Percentiles rank a stretch among this genome's conserved stretches.
phyloP scores from a whole-genome alignment of 176 grass and related monocot genomes.

The Tuctoria greenei region DNA sequence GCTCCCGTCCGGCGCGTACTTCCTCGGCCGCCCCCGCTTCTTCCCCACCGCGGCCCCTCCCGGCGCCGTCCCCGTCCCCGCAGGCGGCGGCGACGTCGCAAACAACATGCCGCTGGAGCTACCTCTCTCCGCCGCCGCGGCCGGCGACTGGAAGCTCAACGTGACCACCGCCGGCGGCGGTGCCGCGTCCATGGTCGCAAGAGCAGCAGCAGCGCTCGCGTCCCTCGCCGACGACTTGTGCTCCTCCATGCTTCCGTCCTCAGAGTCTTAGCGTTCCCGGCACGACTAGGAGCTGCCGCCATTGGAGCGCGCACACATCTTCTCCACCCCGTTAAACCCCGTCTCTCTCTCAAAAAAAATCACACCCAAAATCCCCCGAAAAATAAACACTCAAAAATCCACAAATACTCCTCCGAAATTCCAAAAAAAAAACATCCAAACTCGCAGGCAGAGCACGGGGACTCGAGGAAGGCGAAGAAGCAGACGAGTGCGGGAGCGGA shows the following conservation, averaged over 20 bases:
- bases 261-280: constrained; percentile 28
- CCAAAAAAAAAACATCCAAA: constrained; percentile 1
- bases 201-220: constrained; percentile 6
- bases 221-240: constrained; percentile 47
- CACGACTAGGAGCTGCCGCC: constrained; percentile 53
- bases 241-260: constrained; percentile 59
- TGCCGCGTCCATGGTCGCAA: background rate
- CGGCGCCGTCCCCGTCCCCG: background rate
- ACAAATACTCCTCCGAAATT: constrained; percentile 29
- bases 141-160: constrained; percentile 27
- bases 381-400: constrained; percentile 37
- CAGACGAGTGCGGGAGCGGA: background rate
- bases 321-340: constrained; percentile 5
- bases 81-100: constrained; percentile 10
- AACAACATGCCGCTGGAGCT: constrained; percentile 37
- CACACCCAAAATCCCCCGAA: constrained; percentile 17
- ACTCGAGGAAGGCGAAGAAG: constrained; percentile 23
- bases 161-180: constrained; percentile 26
- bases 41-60: constrained; percentile 41
- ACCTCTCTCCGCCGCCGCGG: constrained; percentile 27
- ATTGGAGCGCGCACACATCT: constrained; percentile 53
- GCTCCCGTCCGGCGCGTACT: constrained; percentile 90
- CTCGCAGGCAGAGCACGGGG: background rate
- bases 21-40: constrained; percentile 91
- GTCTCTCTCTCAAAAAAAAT: background rate